Conservation (phyloP, 371 early-diverging fungal species). For the Batrachochytrium dendrobatidis region DNA sequence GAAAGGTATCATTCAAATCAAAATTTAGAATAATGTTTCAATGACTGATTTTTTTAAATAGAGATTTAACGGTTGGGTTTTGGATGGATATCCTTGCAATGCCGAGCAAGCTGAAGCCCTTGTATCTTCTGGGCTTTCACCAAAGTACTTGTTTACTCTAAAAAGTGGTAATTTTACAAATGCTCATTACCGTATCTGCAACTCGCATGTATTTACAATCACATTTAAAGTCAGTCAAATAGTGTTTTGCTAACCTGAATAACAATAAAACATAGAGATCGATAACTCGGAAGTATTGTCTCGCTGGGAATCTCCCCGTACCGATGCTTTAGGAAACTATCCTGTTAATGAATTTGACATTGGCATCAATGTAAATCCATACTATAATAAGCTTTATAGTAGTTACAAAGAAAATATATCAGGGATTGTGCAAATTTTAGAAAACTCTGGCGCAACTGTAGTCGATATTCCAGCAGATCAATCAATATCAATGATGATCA, state of each 20-base stretch:
- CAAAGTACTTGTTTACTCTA: constrained; percentile 14
- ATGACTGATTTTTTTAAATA: neutral
- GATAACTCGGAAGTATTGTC: too few relatives aligned
- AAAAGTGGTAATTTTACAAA: neutral
- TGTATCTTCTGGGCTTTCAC: constrained; percentile 19
- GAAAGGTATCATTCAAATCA: constrained; percentile 7
- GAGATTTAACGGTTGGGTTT: constrained; percentile 31
- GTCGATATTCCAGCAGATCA: constrained; percentile 23
- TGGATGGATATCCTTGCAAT: constrained; percentile 43
- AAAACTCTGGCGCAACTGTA: constrained; percentile 10
- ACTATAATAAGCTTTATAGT: constrained; percentile 35
- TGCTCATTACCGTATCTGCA: too few relatives aligned
- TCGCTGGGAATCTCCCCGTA: too few relatives aligned
- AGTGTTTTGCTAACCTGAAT: too few relatives aligned
- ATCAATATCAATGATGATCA: constrained; percentile 23
- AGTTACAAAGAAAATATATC: constrained; percentile 30
- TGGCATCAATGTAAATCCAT: constrained; percentile 20
- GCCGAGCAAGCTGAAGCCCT: constrained; percentile 35
- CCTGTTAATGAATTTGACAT: too few relatives aligned
- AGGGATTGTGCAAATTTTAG: constrained; percentile 21
- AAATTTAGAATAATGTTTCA: neutral
- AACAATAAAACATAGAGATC: too few relatives aligned
- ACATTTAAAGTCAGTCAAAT: too few relatives aligned
- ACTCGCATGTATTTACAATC: too few relatives aligned
- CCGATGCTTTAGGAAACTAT: too few relatives aligned